phyloP scores from a whole-genome alignment of 2,329 filamentous ascomycete genomes.

The Aspergillus sp. region DNA sequence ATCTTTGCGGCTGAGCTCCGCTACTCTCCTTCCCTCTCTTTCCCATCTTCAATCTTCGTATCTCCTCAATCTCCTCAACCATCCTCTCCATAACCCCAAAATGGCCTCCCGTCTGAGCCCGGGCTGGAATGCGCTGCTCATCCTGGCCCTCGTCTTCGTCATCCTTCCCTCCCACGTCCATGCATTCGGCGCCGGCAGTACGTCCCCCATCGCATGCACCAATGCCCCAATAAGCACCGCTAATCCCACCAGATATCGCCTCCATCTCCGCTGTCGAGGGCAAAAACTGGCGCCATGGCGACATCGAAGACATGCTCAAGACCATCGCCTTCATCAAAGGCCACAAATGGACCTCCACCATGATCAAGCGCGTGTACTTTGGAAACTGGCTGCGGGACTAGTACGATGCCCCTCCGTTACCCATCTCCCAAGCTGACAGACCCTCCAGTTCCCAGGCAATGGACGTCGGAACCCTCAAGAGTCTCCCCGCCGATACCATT shows the following conservation, averaged over 20 bases:
- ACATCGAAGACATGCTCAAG: slow-evolving; percentile 80
- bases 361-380: slow-evolving; percentile 77
- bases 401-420: slow-evolving; percentile 24
- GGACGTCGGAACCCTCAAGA: slow-evolving; percentile 77
- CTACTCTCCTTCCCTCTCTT: background rate
- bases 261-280: slow-evolving; percentile 52
- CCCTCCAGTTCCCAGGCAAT: slow-evolving; percentile 65
- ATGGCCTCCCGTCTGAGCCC: slow-evolving; percentile 19
- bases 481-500: slow-evolving; percentile 74
- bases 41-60: background rate
- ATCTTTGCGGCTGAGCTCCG: too few relatives aligned
- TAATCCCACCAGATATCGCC: slow-evolving; percentile 39
- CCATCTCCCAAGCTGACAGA: background rate
- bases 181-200: slow-evolving; percentile 48
- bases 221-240: slow-evolving; percentile 8
- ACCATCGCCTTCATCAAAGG: slow-evolving; percentile 73
- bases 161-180: slow-evolving; percentile 39
- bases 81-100: background rate
- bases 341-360: slow-evolving; percentile 80
- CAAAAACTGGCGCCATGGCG: slow-evolving; percentile 56
- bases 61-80: background rate
- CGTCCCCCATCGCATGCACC: slow-evolving; percentile 12
- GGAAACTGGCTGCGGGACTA: slow-evolving; percentile 87
- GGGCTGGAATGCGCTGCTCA: slow-evolving; percentile 34
- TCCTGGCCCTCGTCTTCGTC: slow-evolving; percentile 36